Evolutionary conservation across 495 filamentous ascomycete species (phyloP), one percentile per base, ranked within the genome.

Genomic region (Podospora comata): DNA sequence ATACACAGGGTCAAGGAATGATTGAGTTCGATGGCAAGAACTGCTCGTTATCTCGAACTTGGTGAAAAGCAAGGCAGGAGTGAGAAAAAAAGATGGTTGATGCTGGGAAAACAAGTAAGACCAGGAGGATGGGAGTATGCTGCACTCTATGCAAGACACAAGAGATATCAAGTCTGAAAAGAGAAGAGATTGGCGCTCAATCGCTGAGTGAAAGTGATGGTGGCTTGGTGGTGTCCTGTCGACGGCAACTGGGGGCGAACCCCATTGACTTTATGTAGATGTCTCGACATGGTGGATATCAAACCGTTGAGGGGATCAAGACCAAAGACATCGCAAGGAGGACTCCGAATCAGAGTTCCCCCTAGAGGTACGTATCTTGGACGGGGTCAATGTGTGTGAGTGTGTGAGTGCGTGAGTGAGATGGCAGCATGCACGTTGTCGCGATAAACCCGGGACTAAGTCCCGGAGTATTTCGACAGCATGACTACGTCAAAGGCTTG

Each of bases 251-350:
- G 63, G 64, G 67, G 67, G 68, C 66, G 68, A 61, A 57, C 64
- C 67, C 61, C 57, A 62, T 65, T 53, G 73, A 64, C 71, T 74
- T 74, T 78, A 72, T 78, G 76, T 78, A 78, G 61, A 75, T 70
- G 70, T 70, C 16, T 20, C n/a, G 28, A 39, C 61, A 63, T 32
- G 61, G 34, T 63, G 30, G 34, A 32, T 28, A 48, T 48, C 60
- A 65, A 39, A 63, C 67, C 66, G 68, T 74, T 69, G 71, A 66
- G 34, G 30, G n/a, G 61, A 32, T 44, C 61, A 44, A 20, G 15
- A 63, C 34, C 55, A 58, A 58, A 48, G 32, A 63, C 7, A 13
- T 11, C 15, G 2, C 39, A 61, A 63, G 61, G 61, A 63, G 61
- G 61, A 63, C 61, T 63, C 61, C 61, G 30, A 63, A 63, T 63